A percentile compares a stretch with the other conserved stretches of the same genome.
These are phyloP conservation scores for Teratosphaeria pseudoeucalypti DNA, from an alignment of 2,329 filamentous ascomycete species.

Conservation along the genomic window DNA sequence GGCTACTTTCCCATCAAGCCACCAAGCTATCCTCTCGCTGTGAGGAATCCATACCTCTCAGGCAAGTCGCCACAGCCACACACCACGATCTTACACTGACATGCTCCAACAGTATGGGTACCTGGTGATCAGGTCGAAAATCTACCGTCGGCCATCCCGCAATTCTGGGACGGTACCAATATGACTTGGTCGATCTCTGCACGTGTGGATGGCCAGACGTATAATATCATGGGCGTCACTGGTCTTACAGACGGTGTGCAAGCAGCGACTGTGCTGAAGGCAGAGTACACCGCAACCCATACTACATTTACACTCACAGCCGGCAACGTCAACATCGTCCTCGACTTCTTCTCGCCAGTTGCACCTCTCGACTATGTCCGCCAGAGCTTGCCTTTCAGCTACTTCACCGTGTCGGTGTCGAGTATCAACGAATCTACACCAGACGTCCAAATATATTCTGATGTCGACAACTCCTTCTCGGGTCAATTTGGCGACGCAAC, in stretches of 20 bases:
- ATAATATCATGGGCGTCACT: slow-evolving; percentile 33
- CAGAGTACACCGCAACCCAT: slow-evolving; percentile 34
- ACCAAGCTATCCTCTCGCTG: slow-evolving; percentile 17
- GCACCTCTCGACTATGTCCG: slow-evolving; percentile 32
- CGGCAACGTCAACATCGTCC: slow-evolving; percentile 24
- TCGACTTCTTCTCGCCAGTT: slow-evolving; percentile 38
- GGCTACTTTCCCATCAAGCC: not conserved
- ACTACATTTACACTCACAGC: slow-evolving; percentile 31
- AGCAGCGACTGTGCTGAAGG: slow-evolving; percentile 26
- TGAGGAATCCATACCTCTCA: slow-evolving; percentile 34
- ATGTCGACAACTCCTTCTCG: slow-evolving; percentile 37
- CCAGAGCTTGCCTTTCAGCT: slow-evolving; percentile 36
- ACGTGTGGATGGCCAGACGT: slow-evolving; percentile 30
- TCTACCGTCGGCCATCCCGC: slow-evolving; percentile 29
- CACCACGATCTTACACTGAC: not conserved
- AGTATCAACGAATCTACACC: slow-evolving; percentile 12
- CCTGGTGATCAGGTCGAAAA: slow-evolving; percentile 29
- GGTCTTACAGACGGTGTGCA: slow-evolving; percentile 17
- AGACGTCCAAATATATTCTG: slow-evolving; percentile 32
- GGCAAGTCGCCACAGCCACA: slow-evolving; percentile 7
- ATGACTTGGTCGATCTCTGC: slow-evolving; percentile 34
- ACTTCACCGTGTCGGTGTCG: slow-evolving; percentile 30
- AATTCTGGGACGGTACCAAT: slow-evolving; percentile 35
- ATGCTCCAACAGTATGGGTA: slow-evolving; percentile 27
- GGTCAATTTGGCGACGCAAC: slow-evolving; percentile 19